Conservation (phyloP, 495 filamentous ascomycete species). For the Hypomontagnella monticulosa region DNA sequence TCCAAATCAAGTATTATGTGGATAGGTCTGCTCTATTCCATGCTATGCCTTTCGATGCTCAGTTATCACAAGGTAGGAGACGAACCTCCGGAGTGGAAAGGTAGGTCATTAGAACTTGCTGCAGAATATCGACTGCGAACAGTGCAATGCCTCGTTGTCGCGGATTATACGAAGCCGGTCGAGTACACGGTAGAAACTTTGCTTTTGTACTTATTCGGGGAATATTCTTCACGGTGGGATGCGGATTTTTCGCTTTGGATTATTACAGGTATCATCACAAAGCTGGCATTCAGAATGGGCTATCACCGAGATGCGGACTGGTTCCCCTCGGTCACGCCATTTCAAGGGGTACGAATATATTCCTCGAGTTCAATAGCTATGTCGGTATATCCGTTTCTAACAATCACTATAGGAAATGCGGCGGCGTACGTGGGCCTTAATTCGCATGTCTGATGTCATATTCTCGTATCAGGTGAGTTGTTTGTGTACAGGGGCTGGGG, state of each 20-base stretch:
- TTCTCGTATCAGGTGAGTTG: slow-evolving; percentile 80
- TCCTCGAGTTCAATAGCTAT: neutral
- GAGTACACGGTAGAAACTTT: slow-evolving; percentile 90
- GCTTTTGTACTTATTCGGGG: slow-evolving; percentile 83
- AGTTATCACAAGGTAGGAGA: slow-evolving; percentile 91
- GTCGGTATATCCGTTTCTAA: slow-evolving; percentile 4
- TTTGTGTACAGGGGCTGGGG: neutral
- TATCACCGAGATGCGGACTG: slow-evolving; percentile 91
- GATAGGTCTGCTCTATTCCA: slow-evolving; percentile 87
- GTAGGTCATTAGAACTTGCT: slow-evolving; percentile 78
- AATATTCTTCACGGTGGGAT: slow-evolving; percentile 80
- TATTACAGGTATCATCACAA: slow-evolving; percentile 79
- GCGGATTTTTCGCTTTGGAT: slow-evolving; percentile 85
- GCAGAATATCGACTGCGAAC: slow-evolving; percentile 81
- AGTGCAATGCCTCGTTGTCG: slow-evolving; percentile 85
- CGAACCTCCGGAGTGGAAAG: slow-evolving; percentile 85
- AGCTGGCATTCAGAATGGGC: slow-evolving; percentile 92
- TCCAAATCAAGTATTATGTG: slow-evolving; percentile 82
- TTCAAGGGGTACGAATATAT: slow-evolving; percentile 68
- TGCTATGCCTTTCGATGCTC: slow-evolving; percentile 89
- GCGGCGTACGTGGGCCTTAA: slow-evolving; percentile 85
- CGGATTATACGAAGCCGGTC: slow-evolving; percentile 88
- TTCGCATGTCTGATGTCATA: slow-evolving; percentile 81
- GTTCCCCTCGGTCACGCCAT: slow-evolving; percentile 83
- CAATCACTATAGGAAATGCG: slow-evolving; percentile 73